These are phyloP conservation scores for Tolypocladium guangdongense DNA, from an alignment of 2,329 filamentous ascomycete genomes.

Conservation along the genomic window DNA sequence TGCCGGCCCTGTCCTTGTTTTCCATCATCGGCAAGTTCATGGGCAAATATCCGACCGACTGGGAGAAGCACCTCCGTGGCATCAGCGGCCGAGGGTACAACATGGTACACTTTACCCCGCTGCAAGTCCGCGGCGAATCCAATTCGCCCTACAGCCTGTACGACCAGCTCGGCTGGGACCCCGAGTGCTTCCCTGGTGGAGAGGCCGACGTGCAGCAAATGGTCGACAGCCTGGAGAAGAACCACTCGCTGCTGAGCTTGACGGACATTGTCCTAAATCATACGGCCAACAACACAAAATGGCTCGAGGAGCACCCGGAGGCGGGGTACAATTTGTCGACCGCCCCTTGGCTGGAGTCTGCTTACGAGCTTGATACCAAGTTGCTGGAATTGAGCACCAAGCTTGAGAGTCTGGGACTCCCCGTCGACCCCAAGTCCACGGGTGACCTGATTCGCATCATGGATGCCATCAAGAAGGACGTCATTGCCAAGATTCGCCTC, in stretches of 20 bases:
- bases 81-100: conserved; percentile 93
- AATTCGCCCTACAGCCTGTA: conserved; percentile 97
- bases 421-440: conserved; percentile 57
- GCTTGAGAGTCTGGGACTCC: conserved; percentile 60
- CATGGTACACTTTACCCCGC: conserved; percentile 95
- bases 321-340: conserved; percentile 90
- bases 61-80: conserved; percentile 78
- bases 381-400: conserved; percentile 67
- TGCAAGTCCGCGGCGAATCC: conserved; percentile 78
- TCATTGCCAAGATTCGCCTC: conserved; percentile 64
- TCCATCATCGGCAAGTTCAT: conserved; percentile 97
- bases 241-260: conserved; percentile 75
- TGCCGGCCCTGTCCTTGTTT: conserved; percentile 83
- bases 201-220: conserved; percentile 71
- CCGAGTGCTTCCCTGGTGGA: conserved; percentile 68
- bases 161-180: conserved; percentile 83
- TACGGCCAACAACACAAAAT: conserved; percentile 89
- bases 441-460: conserved; percentile 74
- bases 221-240: conserved; percentile 70
- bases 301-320: conserved; percentile 90
- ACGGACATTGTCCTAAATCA: conserved; percentile 98
- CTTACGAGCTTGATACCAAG: conserved; percentile 49
- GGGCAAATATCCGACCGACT: conserved; percentile 82
- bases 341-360: conserved; percentile 64
- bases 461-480: conserved; percentile 70